A percentile compares a stretch with the other conserved stretches of the same genome.
These are phyloP conservation scores for Carex pumila DNA, from an alignment of 176 grass and related monocot species.

Conservation along the genomic window DNA sequence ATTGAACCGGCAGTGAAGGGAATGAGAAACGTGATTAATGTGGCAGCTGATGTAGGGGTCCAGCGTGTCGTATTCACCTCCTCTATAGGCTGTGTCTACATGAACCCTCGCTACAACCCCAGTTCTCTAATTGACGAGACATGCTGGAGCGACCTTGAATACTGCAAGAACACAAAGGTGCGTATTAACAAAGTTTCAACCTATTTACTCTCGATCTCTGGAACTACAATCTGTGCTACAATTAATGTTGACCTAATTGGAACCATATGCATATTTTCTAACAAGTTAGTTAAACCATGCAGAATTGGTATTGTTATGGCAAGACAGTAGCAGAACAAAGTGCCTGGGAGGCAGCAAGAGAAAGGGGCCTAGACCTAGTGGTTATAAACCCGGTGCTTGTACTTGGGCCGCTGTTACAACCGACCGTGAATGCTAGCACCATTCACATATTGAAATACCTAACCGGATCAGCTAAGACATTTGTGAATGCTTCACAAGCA, in stretches of 20 bases:
- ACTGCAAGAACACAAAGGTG: constrained; percentile 58
- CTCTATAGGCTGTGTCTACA: constrained; percentile 65
- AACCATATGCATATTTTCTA: background rate
- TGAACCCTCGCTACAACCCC: constrained; percentile 47
- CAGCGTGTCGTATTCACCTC: constrained; percentile 77
- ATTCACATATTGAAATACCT: constrained; percentile 79
- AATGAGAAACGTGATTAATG: constrained; percentile 55
- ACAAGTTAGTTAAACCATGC: background rate
- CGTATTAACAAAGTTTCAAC: background rate
- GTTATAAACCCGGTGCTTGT: constrained; percentile 67
- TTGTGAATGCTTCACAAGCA: constrained; percentile 72
- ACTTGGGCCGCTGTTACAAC: constrained; percentile 61
- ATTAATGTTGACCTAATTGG: background rate
- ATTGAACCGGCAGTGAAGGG: constrained; percentile 73
- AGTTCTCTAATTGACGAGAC: constrained; percentile 71
- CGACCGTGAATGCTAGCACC: constrained; percentile 65
- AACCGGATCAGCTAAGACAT: constrained; percentile 42
- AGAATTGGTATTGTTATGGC: constrained; percentile 93
- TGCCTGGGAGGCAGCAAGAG: constrained; percentile 52
- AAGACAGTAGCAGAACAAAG: constrained; percentile 60
- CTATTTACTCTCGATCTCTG: background rate
- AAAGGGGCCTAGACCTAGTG: constrained; percentile 42
- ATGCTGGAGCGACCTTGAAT: constrained; percentile 88
- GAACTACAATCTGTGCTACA: background rate
- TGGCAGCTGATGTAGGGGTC: constrained; percentile 42